phyloP scores from a whole-genome alignment of 495 filamentous ascomycete genomes.

The Penicillium fimorum region DNA sequence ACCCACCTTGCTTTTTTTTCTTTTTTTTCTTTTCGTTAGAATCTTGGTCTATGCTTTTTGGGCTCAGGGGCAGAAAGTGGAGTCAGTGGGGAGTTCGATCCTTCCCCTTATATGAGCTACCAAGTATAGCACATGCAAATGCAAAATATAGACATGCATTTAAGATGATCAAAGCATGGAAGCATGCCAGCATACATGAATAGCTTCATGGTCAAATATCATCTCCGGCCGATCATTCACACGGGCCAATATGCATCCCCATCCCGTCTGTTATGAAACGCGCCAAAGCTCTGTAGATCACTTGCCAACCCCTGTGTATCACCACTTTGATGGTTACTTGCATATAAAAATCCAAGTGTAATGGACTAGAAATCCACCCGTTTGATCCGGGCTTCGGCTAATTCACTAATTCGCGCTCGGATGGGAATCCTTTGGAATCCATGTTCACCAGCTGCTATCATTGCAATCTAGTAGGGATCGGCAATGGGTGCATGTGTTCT shows the following conservation, averaged over 20 bases:
- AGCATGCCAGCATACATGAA: neutral
- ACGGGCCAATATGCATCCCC: slow-evolving; percentile 26
- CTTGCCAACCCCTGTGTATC: slow-evolving; percentile 13
- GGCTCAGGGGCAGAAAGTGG: slow-evolving; percentile 6
- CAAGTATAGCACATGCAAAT: neutral
- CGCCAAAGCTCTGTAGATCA: slow-evolving; percentile 27
- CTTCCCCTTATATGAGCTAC: neutral
- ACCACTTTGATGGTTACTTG: slow-evolving; percentile 1
- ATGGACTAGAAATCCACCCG: neutral
- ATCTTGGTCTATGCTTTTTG: neutral
- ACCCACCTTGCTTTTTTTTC: neutral
- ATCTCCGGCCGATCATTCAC: slow-evolving; percentile 16
- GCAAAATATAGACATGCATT: neutral
- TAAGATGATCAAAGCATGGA: neutral
- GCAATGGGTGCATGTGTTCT: neutral
- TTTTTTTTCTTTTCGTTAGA: no score
- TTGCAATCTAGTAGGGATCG: neutral
- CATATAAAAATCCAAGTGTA: slow-evolving; percentile 11
- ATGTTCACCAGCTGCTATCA: neutral
- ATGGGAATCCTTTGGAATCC: neutral
- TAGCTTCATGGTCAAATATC: neutral
- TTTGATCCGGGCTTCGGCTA: neutral
- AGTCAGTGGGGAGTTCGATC: neutral
- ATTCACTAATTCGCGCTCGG: neutral
- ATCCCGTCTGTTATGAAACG: slow-evolving; percentile 27